These are phyloP conservation scores for Nicotiana benthamiana DNA, from an alignment of 257 asterid species.

Conservation along the genomic window DNA sequence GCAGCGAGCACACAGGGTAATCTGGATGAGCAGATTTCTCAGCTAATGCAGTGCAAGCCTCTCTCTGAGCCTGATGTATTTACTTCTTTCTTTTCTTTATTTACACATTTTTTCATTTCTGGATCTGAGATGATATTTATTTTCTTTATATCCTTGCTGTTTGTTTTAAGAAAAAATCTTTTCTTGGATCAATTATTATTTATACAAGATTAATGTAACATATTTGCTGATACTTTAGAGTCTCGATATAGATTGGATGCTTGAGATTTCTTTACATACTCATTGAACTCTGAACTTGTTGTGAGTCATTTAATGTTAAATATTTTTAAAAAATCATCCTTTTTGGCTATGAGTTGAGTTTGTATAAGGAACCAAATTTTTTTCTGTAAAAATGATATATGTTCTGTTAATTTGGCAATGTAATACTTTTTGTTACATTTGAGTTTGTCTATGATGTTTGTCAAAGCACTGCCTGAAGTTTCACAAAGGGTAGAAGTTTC, in stretches of 20 bases:
- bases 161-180: background rate
- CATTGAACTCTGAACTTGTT: background rate
- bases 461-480: background rate
- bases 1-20: constrained; percentile 67
- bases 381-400: background rate
- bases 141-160: background rate
- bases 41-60: constrained; percentile 98
- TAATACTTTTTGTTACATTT: background rate
- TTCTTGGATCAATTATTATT: background rate
- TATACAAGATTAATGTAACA: background rate
- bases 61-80: constrained; percentile 78
- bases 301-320: background rate
- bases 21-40: constrained; percentile 86
- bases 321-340: background rate
- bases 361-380: background rate
- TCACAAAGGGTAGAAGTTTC: background rate
- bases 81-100: background rate
- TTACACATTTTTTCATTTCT: background rate
- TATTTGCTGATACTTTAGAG: background rate
- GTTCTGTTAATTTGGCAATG: background rate
- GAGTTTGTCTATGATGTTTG: background rate
- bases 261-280: background rate
- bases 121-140: constrained; percentile 16
- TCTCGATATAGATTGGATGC: background rate
- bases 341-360: background rate